Conservation (phyloP, 371 early-diverging fungal species). For the Capniomyces stellatus region DNA sequence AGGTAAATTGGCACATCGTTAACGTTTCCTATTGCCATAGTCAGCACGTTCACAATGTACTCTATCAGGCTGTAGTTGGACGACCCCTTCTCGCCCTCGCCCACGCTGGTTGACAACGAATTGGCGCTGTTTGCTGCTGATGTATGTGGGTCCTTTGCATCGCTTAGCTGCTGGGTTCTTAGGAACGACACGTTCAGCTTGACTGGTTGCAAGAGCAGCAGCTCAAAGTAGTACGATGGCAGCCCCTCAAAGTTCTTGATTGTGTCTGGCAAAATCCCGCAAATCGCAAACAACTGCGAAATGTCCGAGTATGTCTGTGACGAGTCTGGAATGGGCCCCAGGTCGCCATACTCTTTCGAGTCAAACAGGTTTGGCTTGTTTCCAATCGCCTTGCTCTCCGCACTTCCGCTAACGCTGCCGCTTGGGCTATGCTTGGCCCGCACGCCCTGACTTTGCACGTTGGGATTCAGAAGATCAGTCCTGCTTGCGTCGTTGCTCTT, state of each 20-base stretch:
- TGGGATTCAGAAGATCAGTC: neutral
- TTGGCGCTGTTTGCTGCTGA: neutral
- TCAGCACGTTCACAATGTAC: conserved; percentile 64
- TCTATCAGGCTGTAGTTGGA: conserved; percentile 16
- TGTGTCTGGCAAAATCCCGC: conserved; percentile 41
- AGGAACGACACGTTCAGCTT: conserved; percentile 84
- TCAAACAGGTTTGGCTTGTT: neutral
- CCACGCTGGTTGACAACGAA: neutral
- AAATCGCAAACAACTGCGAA: neutral
- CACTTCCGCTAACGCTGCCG: neutral
- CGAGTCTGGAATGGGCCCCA: neutral
- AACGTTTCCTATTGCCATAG: conserved; percentile 92
- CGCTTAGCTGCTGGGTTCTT: conserved; percentile 51
- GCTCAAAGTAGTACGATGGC: conserved; percentile 77
- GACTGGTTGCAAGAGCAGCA: conserved; percentile 84
- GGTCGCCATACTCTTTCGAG: neutral
- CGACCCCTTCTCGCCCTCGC: neutral
- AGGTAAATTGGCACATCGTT: conserved; percentile 80
- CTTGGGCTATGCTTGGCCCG: too few species aligned
- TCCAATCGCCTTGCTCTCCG: neutral
- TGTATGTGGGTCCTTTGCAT: conserved; percentile 7
- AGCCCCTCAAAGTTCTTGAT: conserved; percentile 35
- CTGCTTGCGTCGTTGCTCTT: neutral
- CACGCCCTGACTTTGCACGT: too few species aligned
- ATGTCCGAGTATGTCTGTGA: conserved; percentile 13